Evolutionary conservation across 2,329 filamentous ascomycete genomes (phyloP).

Genomic region (Aspergillus melleus): DNA sequence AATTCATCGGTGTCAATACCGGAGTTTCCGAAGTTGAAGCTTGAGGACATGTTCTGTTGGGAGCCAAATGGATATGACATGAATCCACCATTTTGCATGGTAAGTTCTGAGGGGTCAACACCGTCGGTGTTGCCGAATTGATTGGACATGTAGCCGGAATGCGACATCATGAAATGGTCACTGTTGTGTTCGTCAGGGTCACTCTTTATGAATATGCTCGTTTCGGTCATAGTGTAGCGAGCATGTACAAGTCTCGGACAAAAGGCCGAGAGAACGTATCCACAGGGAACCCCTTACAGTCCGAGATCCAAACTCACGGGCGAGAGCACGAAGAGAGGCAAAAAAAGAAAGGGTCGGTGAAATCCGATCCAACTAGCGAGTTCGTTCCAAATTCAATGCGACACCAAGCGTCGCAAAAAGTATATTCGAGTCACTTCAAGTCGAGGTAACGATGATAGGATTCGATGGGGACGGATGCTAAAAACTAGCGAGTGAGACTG

Average conservation of each 20-base stretch:
- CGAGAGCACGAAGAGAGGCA: background rate
- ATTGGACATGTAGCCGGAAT: conserved; percentile 54
- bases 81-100: conserved; percentile 60
- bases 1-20: conserved; percentile 87
- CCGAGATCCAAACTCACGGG: conserved; percentile 10
- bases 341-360: background rate
- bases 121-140: conserved; percentile 57
- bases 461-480: background rate
- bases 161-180: conserved; percentile 52
- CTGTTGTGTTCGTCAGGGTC: conserved; percentile 65
- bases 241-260: conserved; percentile 12
- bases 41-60: conserved; percentile 65
- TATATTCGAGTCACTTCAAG: background rate
- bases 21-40: conserved; percentile 75
- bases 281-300: conserved; percentile 23
- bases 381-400: background rate
- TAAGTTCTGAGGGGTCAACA: conserved; percentile 84
- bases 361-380: background rate
- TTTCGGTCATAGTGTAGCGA: conserved; percentile 51
- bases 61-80: conserved; percentile 60
- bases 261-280: conserved; percentile 6
- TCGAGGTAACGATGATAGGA: background rate
- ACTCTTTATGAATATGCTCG: conserved; percentile 66
- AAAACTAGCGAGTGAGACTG: background rate
- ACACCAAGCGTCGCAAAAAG: background rate